phyloP scores from a whole-genome alignment of 495 filamentous ascomycete species.

The Bryoglossum gracile region DNA sequence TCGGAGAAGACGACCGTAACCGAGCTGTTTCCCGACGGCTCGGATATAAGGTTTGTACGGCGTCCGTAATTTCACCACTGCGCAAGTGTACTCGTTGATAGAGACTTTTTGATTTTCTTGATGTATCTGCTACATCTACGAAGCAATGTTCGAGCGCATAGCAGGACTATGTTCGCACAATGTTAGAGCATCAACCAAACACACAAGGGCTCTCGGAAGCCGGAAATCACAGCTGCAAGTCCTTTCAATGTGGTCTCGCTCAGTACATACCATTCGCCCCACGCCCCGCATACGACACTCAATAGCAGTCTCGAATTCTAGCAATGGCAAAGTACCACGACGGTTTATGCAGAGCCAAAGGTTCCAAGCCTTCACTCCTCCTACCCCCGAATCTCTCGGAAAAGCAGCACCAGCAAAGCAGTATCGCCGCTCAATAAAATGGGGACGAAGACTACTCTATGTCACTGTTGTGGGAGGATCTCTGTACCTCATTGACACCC shows the following conservation, averaged over 20 bases:
- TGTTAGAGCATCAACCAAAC: background rate
- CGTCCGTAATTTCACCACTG: too few species aligned
- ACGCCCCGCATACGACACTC: background rate
- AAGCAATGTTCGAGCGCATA: constrained; percentile 22
- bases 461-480: constrained; percentile 50
- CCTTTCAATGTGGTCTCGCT: background rate
- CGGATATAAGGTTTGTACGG: too few species aligned
- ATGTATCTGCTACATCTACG: background rate
- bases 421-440: constrained; percentile 63
- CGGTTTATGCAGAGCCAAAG: constrained; percentile 19
- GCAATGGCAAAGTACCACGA: background rate
- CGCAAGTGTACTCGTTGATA: too few species aligned
- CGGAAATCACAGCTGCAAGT: background rate
- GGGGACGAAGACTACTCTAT: constrained; percentile 64
- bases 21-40: too few species aligned
- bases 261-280: background rate
- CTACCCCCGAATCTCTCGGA: constrained; percentile 71
- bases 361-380: constrained; percentile 72
- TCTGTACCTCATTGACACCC: constrained; percentile 59
- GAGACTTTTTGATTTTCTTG: too few species aligned
- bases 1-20: too few species aligned
- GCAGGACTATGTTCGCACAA: constrained; percentile 17
- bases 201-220: background rate
- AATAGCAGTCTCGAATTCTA: background rate
- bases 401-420: constrained; percentile 58